Conservation (phyloP, 345 rosid species). For the Raphanus raphanistrum region DNA sequence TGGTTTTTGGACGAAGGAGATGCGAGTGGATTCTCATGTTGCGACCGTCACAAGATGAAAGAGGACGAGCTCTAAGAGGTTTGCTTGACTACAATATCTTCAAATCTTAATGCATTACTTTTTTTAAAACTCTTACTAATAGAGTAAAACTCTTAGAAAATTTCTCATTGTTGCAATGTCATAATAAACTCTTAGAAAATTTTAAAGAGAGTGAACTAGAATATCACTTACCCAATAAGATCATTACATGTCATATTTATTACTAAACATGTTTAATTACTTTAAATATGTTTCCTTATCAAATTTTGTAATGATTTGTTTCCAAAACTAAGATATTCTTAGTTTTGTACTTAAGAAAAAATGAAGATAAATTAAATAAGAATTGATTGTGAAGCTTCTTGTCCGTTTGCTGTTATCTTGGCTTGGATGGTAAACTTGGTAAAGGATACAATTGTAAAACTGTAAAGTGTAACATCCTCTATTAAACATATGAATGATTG, state of each 20-base stretch:
- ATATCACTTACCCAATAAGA: neutral
- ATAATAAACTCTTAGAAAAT: neutral
- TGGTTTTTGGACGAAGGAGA: neutral
- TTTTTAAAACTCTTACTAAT: no score
- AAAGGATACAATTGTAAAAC: neutral
- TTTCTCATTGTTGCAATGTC: no score
- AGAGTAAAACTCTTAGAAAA: no score
- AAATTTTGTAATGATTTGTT: neutral
- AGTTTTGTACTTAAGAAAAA: neutral
- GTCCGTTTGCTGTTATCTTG: no score
- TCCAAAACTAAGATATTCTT: neutral
- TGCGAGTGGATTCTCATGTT: neutral
- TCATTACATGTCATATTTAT: neutral
- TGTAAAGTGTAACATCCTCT: neutral
- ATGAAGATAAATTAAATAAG: neutral
- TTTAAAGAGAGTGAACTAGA: neutral
- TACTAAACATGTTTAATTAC: neutral
- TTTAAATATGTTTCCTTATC: neutral
- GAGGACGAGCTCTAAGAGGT: neutral
- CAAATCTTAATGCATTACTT: neutral
- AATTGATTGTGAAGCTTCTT: no score
- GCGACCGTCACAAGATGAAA: conserved; percentile 6
- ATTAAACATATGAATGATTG: neutral
- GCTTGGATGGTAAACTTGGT: no score
- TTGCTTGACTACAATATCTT: neutral